phyloP scores from a whole-genome alignment of 1,139 yeast genomes.

The Magnusiomyces fungicola region DNA sequence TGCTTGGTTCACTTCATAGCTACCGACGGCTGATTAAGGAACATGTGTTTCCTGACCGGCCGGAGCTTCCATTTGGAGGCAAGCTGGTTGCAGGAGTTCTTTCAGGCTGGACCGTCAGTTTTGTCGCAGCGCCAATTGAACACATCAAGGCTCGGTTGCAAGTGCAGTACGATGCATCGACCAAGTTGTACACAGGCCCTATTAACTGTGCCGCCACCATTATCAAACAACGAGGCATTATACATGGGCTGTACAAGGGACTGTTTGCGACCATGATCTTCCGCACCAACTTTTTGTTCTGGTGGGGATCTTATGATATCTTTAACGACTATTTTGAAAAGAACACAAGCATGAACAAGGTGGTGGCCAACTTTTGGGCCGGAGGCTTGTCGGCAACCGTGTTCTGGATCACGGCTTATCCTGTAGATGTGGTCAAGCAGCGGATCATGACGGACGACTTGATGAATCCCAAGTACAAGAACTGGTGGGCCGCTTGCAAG shows the following conservation, averaged over 20 bases:
- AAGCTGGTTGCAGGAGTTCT: constrained; percentile 68
- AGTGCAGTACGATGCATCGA: constrained; percentile 75
- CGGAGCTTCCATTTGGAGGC: constrained; percentile 62
- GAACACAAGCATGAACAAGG: constrained; percentile 55
- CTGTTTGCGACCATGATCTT: constrained; percentile 80
- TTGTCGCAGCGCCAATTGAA: constrained; percentile 92
- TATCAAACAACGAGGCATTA: constrained; percentile 53
- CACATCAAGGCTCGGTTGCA: constrained; percentile 83
- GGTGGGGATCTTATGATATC: constrained; percentile 93
- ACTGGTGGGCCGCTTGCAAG: constrained; percentile 67
- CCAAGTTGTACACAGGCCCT: constrained; percentile 70
- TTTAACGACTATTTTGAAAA: constrained; percentile 62
- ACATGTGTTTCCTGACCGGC: constrained; percentile 48
- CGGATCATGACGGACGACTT: constrained; percentile 78
- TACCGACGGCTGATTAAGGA: constrained; percentile 65
- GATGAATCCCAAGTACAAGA: constrained; percentile 57
- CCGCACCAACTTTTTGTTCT: constrained; percentile 76
- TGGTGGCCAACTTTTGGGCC: constrained; percentile 80
- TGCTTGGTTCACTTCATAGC: constrained; percentile 79
- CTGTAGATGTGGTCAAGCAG: constrained; percentile 84
- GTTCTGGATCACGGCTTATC: constrained; percentile 88
- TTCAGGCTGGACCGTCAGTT: constrained; percentile 84
- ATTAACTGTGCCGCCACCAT: constrained; percentile 51
- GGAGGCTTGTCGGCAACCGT: constrained; percentile 80
- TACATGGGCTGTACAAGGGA: constrained; percentile 76